Evolutionary conservation across 2,329 filamentous ascomycete species (phyloP), one percentile per base, ranked within the genome.

Genomic region (Geosmithia morbida): DNA sequence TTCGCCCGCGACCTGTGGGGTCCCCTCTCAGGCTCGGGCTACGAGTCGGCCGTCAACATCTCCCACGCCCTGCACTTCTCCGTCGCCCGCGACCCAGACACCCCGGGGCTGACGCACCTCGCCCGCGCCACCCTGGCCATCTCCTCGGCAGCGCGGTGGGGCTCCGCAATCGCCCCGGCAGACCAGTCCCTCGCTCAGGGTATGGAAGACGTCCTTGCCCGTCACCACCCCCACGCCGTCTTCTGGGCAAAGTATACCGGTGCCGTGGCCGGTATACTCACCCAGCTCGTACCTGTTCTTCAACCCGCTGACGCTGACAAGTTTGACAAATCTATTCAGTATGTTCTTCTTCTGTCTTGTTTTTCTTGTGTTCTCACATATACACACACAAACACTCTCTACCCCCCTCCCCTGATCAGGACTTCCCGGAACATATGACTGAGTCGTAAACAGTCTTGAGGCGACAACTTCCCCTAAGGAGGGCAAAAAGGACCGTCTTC

Each of bases 71-170:
- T 95, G n/a, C 80, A 88, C 55, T 70, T 77, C 51, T 83, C 85
- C 2, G 78, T 86, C 6, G 78, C 75, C 1, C 79, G 85, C 0
- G 66, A 83, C 37, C 70, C 89, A 1, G 73, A 76, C 14, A 72
- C 75, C 1, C 86, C 90, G 40, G 87, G 87, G 0, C 65, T 94
- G 22, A 81, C 79, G 1, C 88, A 96, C 58, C 62, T 79, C 43
- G 73, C 80, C 46, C 76, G 87, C 13, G 83, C 85, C 0, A 62
- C 85, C 2, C 68, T 95, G 2, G 85, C 79, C 0, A 66, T 94
- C 3, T 73, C 83, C 1, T 69, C 86, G 1, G 87, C 80, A 54
- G 79, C 83, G 43, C 72, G 87, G 53, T 94, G 87, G 79, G 83
- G 80, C 17, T 79, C 78, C 2, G 73, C 75, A 44, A 57, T 79